Evolutionary conservation across 805 yeast species (phyloP), one percentile per base, ranked within the genome.

Genomic region (Brettanomyces sp.): DNA sequence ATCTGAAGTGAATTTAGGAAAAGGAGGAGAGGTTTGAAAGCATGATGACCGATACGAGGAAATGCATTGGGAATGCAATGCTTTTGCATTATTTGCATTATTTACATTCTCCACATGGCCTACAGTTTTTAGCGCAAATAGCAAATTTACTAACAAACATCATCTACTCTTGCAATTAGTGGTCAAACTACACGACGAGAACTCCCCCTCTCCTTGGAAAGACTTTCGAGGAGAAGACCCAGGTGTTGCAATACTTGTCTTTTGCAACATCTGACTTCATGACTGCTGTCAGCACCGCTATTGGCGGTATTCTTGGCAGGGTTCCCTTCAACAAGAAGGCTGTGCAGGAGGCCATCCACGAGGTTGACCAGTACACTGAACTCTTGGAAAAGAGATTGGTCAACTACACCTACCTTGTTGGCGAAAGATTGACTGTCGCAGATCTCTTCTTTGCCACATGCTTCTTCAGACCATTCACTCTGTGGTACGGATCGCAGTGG

Each of bases 301-400:
- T 86, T 67, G 62, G 63, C 49, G 84, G 88, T 55, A 60, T 84
- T 46, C 58, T 66, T 42, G 96, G 96, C 58, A 66, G 60, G 45
- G 63, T 52, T 45, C 90, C 95, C 53, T 87, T 78, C 82, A 82
- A 85, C 83, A 84, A 85, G 78, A 82, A 80, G 68, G 59, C 51
- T 30, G 60, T 63, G 42, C 68, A 65, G 44, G 56, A 56, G 18
- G 54, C 58, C 42, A 43, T 49, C 23, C 74, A 57, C 22, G 53
- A 59, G 48, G 58, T 73, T 52, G 73, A 69, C 39, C 58, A 57
- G 42, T 61, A 69, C 46, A 63, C 70, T 51, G 56, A 62, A 32
- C 52, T 75, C 45, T 68, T 73, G 50, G 93, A 84, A 75, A 80
- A 70, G 72, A 67, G 73, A 65, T 62, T 72, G 48, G 49, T 56